Evolutionary conservation across 345 rosid species (phyloP).

Genomic region (Schrenkiella parvula): DNA sequence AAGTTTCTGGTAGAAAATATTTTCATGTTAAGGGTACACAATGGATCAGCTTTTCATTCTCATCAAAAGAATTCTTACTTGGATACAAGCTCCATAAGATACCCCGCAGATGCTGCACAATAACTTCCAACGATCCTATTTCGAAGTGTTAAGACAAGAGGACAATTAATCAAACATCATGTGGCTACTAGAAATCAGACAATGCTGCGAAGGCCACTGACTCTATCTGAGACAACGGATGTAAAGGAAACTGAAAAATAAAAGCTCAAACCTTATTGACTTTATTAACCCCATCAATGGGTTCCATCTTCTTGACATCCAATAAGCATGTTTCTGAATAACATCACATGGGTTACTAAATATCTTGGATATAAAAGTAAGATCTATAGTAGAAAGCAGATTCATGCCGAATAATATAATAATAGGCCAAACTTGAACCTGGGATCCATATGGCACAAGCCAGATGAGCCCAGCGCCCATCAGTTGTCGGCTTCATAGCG

Average conservation of each 20-base stretch:
- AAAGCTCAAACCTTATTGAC: conserved; percentile 56
- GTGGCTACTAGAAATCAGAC: neutral
- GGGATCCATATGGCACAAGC: conserved; percentile 99
- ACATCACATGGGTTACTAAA: conserved; percentile 19
- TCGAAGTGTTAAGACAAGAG: conserved; percentile 19
- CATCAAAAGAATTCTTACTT: conserved; percentile 51
- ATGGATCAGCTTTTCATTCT: neutral
- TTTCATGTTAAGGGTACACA: neutral
- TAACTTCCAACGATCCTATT: conserved; percentile 97
- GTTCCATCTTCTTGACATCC: conserved; percentile 97
- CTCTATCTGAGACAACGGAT: conserved; percentile 2
- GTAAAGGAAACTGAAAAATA: neutral
- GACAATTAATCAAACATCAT: conserved; percentile 10
- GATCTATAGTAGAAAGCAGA: neutral
- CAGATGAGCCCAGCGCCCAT: conserved; percentile 97
- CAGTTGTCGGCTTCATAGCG: conserved; percentile 96
- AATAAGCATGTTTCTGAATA: conserved; percentile 87
- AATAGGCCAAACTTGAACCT: conserved; percentile 45
- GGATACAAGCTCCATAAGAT: conserved; percentile 96
- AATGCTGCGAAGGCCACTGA: neutral
- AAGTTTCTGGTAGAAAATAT: neutral
- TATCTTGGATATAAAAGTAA: conserved; percentile 21
- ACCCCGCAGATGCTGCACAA: conserved; percentile 93
- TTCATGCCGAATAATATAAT: conserved; percentile 9
- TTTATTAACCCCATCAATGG: conserved; percentile 83